Percentiles rank a stretch among this genome's conserved stretches.
phyloP scores from a whole-genome alignment of 306 rosid genomes.

The Inga oerstediana region DNA sequence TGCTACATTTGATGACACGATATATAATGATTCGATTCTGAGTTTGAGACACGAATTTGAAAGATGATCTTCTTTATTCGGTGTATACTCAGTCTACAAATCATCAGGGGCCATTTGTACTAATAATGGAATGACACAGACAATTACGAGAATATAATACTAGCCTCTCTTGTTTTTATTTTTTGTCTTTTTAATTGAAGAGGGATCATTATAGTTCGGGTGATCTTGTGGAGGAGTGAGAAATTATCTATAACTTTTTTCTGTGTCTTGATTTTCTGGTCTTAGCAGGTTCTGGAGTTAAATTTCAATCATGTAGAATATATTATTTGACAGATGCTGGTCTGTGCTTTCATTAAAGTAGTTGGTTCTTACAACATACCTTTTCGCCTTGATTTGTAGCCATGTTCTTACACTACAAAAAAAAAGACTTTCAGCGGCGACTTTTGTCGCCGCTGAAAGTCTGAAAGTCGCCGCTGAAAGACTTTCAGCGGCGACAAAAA shows the following conservation, averaged over 20 bases:
- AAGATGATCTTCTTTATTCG: neutral
- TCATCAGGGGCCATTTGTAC: neutral
- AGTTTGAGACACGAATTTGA: neutral
- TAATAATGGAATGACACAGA: neutral
- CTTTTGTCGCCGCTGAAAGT: too few relatives aligned
- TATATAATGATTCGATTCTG: neutral
- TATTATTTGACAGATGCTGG: too few relatives aligned
- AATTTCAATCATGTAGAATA: neutral
- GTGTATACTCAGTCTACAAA: neutral
- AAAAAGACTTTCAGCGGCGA: too few relatives aligned
- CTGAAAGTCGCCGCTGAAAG: too few relatives aligned
- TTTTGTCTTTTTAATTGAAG: neutral
- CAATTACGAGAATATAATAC: neutral
- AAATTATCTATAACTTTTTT: neutral
- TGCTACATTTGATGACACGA: too few relatives aligned
- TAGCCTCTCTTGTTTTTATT: too few relatives aligned
- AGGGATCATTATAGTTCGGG: neutral
- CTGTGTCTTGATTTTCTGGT: neutral
- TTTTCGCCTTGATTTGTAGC: neutral
- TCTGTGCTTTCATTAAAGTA: too few relatives aligned
- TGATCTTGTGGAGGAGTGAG: neutral
- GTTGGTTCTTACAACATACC: neutral
- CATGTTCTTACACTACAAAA: too few relatives aligned
- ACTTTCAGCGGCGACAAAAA: too few relatives aligned
- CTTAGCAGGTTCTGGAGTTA: neutral